Evolutionary conservation across 305 asterid species (phyloP), one percentile per base, ranked within the genome.

Genomic region (Rubia occidens): DNA sequence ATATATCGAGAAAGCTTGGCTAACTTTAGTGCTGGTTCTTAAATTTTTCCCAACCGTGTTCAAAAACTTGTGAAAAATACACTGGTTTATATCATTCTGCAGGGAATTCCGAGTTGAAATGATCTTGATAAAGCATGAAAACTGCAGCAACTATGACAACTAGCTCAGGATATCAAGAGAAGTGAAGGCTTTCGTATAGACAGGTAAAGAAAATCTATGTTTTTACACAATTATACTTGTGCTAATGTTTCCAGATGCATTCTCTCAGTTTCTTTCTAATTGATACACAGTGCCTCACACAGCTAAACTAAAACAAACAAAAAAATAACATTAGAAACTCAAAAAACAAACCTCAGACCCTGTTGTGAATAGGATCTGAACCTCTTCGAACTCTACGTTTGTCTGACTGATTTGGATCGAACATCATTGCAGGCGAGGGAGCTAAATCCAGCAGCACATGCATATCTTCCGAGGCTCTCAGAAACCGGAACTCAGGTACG

Each of bases 361-460:
- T 85, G 87, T 92, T 89, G 72, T 92, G 98, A 81, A 89, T 88
- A 17, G 96, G 98, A 71, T 92, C 95, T 0, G 96, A 80, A 76
- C 96, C 96, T 73, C 96, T 77, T 61, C 81, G 81, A 60, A 86
- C 89, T 67, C 90, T 79, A 77, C 93, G 79, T 77, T 92, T 88
- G 63, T 83, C 79, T n/a, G 93, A 86, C 74, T 84, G 88, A 32
- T 86, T 82, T 17, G 91, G 96, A 75, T 91, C 87, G 37, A 79
- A 89, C 64, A 67, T 62, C 47, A 68, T 65, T 53, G 89, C 83
- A 68, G 96, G 90, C 2, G 87, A 78, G n/a, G 98, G 96, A 17
- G 92, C 90, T 11, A 82, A 65, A 49, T 72, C 72, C 55, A 68
- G 66, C 63, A 75, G 75, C 64, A 69, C 78, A n/a, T 77, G 73